Evolutionary conservation across 441 rosid genomes (phyloP).

Genomic region (Breynia disticha): DNA sequence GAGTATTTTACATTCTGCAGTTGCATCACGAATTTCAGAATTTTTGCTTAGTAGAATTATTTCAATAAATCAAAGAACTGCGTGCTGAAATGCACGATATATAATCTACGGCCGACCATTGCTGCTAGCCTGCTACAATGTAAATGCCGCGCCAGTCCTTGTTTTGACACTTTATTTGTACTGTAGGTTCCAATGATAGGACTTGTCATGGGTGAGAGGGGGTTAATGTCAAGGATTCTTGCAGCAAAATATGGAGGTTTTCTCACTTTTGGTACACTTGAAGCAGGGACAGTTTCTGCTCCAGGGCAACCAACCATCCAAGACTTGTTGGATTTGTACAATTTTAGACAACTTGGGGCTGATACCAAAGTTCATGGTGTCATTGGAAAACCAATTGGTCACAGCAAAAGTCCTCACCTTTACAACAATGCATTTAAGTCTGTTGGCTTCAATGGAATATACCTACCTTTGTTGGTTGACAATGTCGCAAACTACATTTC

Average conservation of each 20-base stretch:
- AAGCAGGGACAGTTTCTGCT: slow-evolving; percentile 36
- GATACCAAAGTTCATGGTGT: slow-evolving; percentile 53
- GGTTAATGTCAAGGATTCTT: slow-evolving; percentile 48
- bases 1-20: not conserved
- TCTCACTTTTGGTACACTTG: slow-evolving; percentile 49
- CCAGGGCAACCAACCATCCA: slow-evolving; percentile 47
- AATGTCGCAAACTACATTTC: slow-evolving; percentile 30
- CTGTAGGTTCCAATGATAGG: slow-evolving; percentile 47
- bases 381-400: slow-evolving; percentile 51
- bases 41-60: not conserved
- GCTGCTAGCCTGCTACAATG: no score
- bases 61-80: no score
- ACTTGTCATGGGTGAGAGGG: slow-evolving; percentile 52
- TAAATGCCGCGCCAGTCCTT: no score
- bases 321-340: slow-evolving; percentile 41
- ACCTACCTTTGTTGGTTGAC: slow-evolving; percentile 43
- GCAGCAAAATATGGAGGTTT: slow-evolving; percentile 52
- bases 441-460: slow-evolving; percentile 42
- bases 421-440: slow-evolving; percentile 44
- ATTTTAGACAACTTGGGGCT: slow-evolving; percentile 38
- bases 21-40: not conserved
- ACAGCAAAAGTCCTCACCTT: slow-evolving; percentile 53
- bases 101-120: no score
- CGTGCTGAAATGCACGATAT: no score
- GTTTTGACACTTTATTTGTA: not conserved